These are phyloP conservation scores for Kregervanrija fluxuum DNA, from an alignment of 805 yeast species.

Conservation along the genomic window DNA sequence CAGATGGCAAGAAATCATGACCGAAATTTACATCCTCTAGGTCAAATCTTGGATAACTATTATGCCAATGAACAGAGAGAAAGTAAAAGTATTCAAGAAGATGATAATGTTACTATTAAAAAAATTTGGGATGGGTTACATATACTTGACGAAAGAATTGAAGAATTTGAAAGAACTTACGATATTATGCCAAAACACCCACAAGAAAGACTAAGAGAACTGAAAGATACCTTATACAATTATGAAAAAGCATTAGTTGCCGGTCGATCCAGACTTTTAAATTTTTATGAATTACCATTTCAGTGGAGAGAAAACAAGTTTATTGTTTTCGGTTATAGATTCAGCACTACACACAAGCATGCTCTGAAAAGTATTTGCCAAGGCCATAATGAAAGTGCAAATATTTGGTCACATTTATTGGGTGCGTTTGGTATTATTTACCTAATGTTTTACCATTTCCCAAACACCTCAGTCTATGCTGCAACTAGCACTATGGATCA, in stretches of 20 bases:
- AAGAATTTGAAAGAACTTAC: slow-evolving; percentile 30
- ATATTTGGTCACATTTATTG: slow-evolving; percentile 85
- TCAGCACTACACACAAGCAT: slow-evolving; percentile 53
- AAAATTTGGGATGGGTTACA: slow-evolving; percentile 30
- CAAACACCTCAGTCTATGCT: slow-evolving; percentile 45
- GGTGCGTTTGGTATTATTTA: slow-evolving; percentile 59
- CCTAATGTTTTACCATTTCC: slow-evolving; percentile 54
- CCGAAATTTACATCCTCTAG: slow-evolving; percentile 21
- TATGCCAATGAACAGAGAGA: slow-evolving; percentile 17
- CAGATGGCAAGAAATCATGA: slow-evolving; percentile 19
- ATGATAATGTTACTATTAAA: slow-evolving; percentile 7
- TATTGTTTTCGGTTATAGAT: slow-evolving; percentile 80
- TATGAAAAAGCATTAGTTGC: slow-evolving; percentile 38
- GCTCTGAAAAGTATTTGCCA: slow-evolving; percentile 55
- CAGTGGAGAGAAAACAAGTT: slow-evolving; percentile 92
- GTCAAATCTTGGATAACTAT: slow-evolving; percentile 24
- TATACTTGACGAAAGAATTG: slow-evolving; percentile 33
- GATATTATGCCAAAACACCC: slow-evolving; percentile 23
- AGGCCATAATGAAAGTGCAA: slow-evolving; percentile 81
- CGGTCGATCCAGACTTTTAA: slow-evolving; percentile 46
- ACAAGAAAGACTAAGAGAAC: slow-evolving; percentile 20
- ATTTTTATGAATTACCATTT: slow-evolving; percentile 82
- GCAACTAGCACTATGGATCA: slow-evolving; percentile 35
- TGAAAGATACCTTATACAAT: slow-evolving; percentile 35
- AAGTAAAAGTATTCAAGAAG: slow-evolving; percentile 7